Conservation (phyloP, 1,284 basidiomycete genomes). For the Boletus semigastroideus region DNA sequence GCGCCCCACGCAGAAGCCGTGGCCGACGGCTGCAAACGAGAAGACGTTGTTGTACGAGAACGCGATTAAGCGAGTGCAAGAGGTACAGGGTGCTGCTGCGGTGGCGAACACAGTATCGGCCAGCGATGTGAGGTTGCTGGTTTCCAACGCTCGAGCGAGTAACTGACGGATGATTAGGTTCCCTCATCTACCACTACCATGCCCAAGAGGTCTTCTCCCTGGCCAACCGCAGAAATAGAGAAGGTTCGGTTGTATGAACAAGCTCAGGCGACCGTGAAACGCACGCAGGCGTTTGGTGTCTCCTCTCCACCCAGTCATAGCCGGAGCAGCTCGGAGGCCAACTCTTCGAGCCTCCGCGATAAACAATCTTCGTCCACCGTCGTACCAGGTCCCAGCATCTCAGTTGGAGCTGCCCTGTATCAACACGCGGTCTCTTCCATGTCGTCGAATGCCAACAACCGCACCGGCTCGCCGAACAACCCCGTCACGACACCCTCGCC, state of each 20-base stretch:
- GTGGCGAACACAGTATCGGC: conserved; percentile 28
- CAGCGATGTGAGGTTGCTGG: conserved; percentile 24
- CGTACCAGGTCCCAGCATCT: conserved; percentile 23
- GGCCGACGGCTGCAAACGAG: conserved; percentile 64
- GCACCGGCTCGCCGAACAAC: not conserved
- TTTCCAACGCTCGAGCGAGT: not conserved
- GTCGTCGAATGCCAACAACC: conserved; percentile 12
- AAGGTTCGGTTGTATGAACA: conserved; percentile 66
- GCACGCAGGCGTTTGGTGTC: conserved; percentile 43
- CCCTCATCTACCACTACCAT: conserved; percentile 14
- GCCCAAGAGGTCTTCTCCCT: conserved; percentile 33
- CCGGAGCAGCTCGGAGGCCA: conserved; percentile 33
- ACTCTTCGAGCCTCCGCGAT: conserved; percentile 16
- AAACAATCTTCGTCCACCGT: conserved; percentile 11
- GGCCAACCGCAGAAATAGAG: conserved; percentile 72
- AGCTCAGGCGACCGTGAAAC: conserved; percentile 59
- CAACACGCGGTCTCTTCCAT: conserved; percentile 45
- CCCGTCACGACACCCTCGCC: conserved; percentile 15
- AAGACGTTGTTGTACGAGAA: conserved; percentile 64
- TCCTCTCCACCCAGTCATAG: conserved; percentile 29
- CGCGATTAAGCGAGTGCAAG: conserved; percentile 62
- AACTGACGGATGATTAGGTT: conserved; percentile 7
- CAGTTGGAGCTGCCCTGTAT: conserved; percentile 47
- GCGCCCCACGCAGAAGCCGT: conserved; percentile 28
- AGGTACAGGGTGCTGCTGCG: conserved; percentile 47